Percentiles rank a stretch among this genome's conserved stretches.
Conservation (phyloP, 2,329 filamentous ascomycete genomes). For the Lasiodiplodia sp. region DNA sequence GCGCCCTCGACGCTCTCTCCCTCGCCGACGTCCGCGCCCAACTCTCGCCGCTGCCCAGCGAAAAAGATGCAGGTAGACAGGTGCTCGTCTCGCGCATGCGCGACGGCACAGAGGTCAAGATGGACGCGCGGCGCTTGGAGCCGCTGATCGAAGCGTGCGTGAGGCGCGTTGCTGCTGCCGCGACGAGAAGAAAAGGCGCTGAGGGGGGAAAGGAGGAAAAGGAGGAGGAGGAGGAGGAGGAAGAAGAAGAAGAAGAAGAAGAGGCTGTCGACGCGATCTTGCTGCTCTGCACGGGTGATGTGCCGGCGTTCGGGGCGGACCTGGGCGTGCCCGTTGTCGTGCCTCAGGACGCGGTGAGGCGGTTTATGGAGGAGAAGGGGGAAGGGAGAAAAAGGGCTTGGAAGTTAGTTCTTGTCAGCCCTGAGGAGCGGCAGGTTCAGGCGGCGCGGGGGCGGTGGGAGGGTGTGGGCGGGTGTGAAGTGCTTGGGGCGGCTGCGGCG, state of each 20-base stretch:
- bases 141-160: neutral
- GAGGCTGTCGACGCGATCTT: neutral
- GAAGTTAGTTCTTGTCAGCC: neutral
- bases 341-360: slow-evolving; percentile 7
- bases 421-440: slow-evolving; percentile 4
- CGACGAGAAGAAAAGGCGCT: neutral
- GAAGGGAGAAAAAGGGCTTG: neutral
- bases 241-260: neutral
- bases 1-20: slow-evolving; percentile 19
- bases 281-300: slow-evolving; percentile 8
- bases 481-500: neutral
- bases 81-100: slow-evolving; percentile 20
- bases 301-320: neutral
- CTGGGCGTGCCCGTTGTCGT: neutral
- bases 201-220: too few relatives aligned
- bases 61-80: neutral
- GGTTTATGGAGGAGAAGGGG: neutral
- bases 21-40: neutral
- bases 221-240: too few relatives aligned
- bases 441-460: slow-evolving; percentile 4
- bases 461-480: neutral
- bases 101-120: neutral
- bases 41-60: neutral
- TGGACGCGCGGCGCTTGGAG: neutral
- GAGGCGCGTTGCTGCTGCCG: neutral